A percentile compares a stretch with the other conserved stretches of the same genome.
Conservation (phyloP, 495 filamentous ascomycete species). For the Peziza echinospora region DNA sequence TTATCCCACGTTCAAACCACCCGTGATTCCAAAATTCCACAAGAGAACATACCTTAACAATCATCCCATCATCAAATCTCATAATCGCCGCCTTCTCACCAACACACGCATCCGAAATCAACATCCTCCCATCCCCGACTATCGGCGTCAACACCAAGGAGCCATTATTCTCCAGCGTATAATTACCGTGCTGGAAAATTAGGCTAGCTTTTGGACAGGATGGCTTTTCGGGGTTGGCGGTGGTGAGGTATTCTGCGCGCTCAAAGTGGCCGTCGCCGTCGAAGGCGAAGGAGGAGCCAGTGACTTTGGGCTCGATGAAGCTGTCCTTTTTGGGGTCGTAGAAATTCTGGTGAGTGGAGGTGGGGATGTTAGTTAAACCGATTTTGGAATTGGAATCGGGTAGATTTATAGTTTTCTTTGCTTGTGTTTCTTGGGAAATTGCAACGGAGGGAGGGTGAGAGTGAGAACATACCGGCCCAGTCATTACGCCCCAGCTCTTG, state of each 20-base stretch:
- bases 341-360: no score
- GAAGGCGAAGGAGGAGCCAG: constrained; percentile 70
- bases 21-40: no score
- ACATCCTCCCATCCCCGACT: constrained; percentile 46
- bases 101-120: constrained; percentile 45
- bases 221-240: constrained; percentile 46
- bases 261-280: constrained; percentile 51
- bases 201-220: constrained; percentile 45
- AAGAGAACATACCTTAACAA: constrained; percentile 35
- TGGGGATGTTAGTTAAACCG: no score
- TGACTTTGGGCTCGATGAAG: constrained; percentile 44
- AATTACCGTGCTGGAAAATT: constrained; percentile 62
- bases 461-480: constrained; percentile 41
- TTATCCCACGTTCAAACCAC: no score
- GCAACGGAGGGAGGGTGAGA: not conserved
- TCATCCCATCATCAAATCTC: constrained; percentile 46
- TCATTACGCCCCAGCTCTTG: constrained; percentile 50
- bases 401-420: no score
- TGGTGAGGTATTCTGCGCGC: constrained; percentile 48
- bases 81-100: constrained; percentile 34
- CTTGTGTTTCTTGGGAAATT: no score
- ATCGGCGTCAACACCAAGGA: constrained; percentile 42
- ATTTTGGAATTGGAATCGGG: no score
- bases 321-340: constrained; percentile 49
- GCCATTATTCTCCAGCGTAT: constrained; percentile 26